Conservation (phyloP, 441 rosid genomes). For the Pelargonium cotyledonis region DNA sequence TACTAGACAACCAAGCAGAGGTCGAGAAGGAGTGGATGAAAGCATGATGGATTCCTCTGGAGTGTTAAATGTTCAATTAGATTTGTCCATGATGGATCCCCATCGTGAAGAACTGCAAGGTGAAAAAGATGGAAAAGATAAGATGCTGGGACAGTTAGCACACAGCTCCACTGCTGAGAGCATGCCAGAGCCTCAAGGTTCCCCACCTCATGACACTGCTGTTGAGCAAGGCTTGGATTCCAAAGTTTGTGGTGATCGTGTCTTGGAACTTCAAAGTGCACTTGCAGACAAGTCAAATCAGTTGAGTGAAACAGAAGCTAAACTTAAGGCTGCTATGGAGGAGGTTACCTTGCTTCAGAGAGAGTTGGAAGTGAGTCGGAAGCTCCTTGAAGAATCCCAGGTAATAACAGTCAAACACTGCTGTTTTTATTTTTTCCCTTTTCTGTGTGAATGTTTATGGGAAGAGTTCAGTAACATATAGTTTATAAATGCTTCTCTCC, state of each 20-base stretch:
- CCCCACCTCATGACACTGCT: conserved; percentile 36
- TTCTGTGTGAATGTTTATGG: background rate
- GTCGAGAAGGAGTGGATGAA: conserved; percentile 79
- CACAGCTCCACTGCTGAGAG: conserved; percentile 87
- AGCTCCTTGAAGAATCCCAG: conserved; percentile 97
- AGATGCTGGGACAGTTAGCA: conserved; percentile 45
- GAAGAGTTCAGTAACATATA: too few species aligned
- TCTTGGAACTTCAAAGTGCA: conserved; percentile 49
- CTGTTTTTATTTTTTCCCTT: background rate
- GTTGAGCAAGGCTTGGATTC: conserved; percentile 36
- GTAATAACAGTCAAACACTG: conserved; percentile 28
- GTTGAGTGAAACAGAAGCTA: conserved; percentile 56
- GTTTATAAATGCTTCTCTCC: too few species aligned
- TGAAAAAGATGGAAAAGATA: conserved; percentile 60
- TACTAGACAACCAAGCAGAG: conserved; percentile 58
- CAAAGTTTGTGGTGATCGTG: conserved; percentile 32
- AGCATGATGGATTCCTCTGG: conserved; percentile 90
- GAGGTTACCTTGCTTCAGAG: conserved; percentile 56
- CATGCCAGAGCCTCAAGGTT: conserved; percentile 43
- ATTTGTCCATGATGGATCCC: conserved; percentile 77
- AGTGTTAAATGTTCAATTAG: conserved; percentile 51
- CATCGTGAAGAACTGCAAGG: conserved; percentile 49
- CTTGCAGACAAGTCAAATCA: conserved; percentile 58
- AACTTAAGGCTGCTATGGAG: conserved; percentile 61
- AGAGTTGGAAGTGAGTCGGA: conserved; percentile 70